phyloP scores from a whole-genome alignment of 1,139 yeast species.

The Pneumocystis jirovecii region DNA sequence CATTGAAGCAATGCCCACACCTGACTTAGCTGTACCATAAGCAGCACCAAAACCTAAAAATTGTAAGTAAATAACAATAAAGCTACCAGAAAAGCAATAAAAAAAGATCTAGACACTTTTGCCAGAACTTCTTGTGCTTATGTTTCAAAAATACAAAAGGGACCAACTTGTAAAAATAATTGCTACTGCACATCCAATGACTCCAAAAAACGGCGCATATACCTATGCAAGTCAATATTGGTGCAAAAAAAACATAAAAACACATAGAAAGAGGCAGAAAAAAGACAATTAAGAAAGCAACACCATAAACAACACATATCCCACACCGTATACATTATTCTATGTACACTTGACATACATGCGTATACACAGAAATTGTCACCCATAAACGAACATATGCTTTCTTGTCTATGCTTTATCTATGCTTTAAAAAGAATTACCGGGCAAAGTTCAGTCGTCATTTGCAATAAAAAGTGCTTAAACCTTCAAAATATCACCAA shows the following conservation, averaged over 20 bases:
- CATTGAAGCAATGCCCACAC: slow-evolving; percentile 97
- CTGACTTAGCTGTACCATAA: slow-evolving; percentile 95
- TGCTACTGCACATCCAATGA: slow-evolving; percentile 98
- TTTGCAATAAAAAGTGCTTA: not conserved
- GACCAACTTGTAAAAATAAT: slow-evolving; percentile 59
- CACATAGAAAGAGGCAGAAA: not conserved
- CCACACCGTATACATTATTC: too few relatives aligned
- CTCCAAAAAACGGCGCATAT: slow-evolving; percentile 68
- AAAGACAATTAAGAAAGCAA: too few relatives aligned
- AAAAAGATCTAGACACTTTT: not conserved
- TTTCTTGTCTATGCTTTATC: not conserved
- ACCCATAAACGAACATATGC: too few relatives aligned
- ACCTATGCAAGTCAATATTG: not conserved
- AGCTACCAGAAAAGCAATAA: not conserved
- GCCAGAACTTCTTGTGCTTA: not conserved
- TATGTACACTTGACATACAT: not conserved
- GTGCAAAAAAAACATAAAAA: not conserved
- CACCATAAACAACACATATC: too few relatives aligned
- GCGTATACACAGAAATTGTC: not conserved
- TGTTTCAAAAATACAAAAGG: not conserved
- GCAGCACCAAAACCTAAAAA: slow-evolving; percentile 56
- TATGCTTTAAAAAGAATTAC: slow-evolving; percentile 9
- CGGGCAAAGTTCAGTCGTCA: slow-evolving; percentile 9
- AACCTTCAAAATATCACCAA: not conserved
- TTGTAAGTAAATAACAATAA: slow-evolving; percentile 1